Base-by-base conservation (phyloP, 2,329 filamentous ascomycete species). In the Paecilomyces niveus region DNA sequence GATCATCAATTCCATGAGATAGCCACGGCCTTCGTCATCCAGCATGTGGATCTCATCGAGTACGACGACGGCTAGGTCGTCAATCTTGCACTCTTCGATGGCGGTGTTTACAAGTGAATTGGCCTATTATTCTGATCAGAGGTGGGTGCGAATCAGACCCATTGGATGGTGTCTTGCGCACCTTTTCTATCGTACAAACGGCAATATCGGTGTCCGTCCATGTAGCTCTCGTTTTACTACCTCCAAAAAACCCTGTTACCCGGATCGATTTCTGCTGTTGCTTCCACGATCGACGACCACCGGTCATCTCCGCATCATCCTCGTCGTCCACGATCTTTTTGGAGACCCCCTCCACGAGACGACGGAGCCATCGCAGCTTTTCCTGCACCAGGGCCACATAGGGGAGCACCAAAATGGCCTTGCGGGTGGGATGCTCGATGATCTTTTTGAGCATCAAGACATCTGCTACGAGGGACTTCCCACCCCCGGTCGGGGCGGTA, bases 11-110 rank as follows among this genome's bases (percentile, higher is more conserved):
- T 92, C 89, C 57, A 92, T 76, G 1, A 92, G 78, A 68, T 92
- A 92, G 3, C 89, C 89, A 11, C 89, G 84, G 63, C 87, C 83
- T 61, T 88, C 86, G 68, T 92, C 89, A 64, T 90, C 86, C 52
- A 92, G 80, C 88, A 92, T 91, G 69, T 92, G 89, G n/a, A 92
- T 75, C 68, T 92, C 89, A 65, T 92, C 89, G 33, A 92, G 77
- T 13, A 92, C 87, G 18, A 91, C 83, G 10, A 86, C 78, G 53
- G 82, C 83, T 51, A 92, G 75, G 21, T 85, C 80, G n/a, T 80
- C 76, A 59, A 90, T 81, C 3, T 80, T 84, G 67, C 83, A 85
- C 62, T 92, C 87, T 61, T 89, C 86, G 63, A 92, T 89, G 13
- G 88, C 86, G 22, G 82, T 77, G 64, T 92, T 92, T 29, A 91